Conservation (phyloP, 805 yeast species). For the Candida ipomoeae region DNA sequence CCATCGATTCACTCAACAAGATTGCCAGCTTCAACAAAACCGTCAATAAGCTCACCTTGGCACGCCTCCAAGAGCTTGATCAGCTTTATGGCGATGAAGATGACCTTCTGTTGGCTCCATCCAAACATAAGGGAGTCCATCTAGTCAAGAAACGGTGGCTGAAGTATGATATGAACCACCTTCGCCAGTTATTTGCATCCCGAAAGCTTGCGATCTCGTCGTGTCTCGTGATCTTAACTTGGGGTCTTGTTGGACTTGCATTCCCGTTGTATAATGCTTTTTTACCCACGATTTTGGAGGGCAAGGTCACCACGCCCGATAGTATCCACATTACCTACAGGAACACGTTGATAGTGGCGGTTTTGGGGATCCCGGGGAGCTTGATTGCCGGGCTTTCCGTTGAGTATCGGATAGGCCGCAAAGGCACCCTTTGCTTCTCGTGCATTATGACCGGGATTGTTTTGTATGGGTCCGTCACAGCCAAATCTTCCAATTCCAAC, state of each 20-base stretch:
- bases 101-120: slow-evolving; percentile 1
- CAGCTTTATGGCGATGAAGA: slow-evolving; percentile 15
- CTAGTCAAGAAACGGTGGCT: slow-evolving; percentile 5
- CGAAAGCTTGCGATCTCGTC: slow-evolving; percentile 43
- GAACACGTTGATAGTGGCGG: slow-evolving; percentile 16
- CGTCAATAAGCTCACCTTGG: slow-evolving; percentile 39
- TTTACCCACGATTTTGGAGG: slow-evolving; percentile 39
- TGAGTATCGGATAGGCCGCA: slow-evolving; percentile 15
- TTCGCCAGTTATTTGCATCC: slow-evolving; percentile 45
- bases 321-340: slow-evolving; percentile 28
- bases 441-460: slow-evolving; percentile 53
- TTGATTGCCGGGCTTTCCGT: slow-evolving; percentile 14
- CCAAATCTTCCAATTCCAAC: slow-evolving; percentile 45
- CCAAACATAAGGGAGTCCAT: not conserved
- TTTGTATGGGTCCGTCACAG: slow-evolving; percentile 60
- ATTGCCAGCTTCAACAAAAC: slow-evolving; percentile 46
- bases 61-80: slow-evolving; percentile 45
- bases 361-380: slow-evolving; percentile 15
- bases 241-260: slow-evolving; percentile 44
- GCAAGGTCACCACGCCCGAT: slow-evolving; percentile 31
- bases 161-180: slow-evolving; percentile 32
- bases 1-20: slow-evolving; percentile 38
- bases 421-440: slow-evolving; percentile 35
- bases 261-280: slow-evolving; percentile 19
- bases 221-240: slow-evolving; percentile 39